Base-by-base conservation (phyloP, 768 basidiomycete species). In the Collybia sordida region DNA sequence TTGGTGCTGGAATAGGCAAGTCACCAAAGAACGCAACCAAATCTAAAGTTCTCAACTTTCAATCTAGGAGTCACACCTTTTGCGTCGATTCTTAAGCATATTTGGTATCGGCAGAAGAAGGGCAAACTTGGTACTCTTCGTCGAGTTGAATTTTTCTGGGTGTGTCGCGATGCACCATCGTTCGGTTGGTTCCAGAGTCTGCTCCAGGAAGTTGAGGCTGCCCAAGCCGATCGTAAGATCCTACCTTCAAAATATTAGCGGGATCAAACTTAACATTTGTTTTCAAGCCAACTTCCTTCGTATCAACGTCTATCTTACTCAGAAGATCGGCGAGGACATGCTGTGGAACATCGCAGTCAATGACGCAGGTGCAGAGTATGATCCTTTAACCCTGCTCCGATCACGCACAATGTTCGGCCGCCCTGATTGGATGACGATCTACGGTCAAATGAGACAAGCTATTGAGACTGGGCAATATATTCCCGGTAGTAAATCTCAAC, bases 101-200 rank as follows among this genome's bases (percentile, higher is more conserved):
- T 98, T 53, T 95, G 93, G 93, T 95, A 96, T 72, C 82, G 84
- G 58, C 93, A 95, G 68, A 85, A 83, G 71, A 79, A 77, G 49
- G 86, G 87, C 36, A 78, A 81, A 51, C 72, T 95, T 28, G 90
- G 90, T 25, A 80, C 85, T 24, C 83, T 98, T 49, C 85, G 87
- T 45, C 83, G 89, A 37, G 95, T 97, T 50, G 92, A 96, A 59
- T 95, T 96, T 69, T 90, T 96, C 73, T 96, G 93, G 94, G 81
- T 92, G 55, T 90, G 87, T 65, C 86, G 90, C 64, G 90, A 94
- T 57, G 84, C 89, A n/a, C 91, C 91, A n/a, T 90, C 90, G n/a
- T 93, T 97, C 61, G 93, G 92, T 59, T 97, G 94, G 94, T 96
- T 98, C 81, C 91, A 95, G 67, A 85, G 80, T 53, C 72, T 97